These are phyloP conservation scores for Oryza rufipogon DNA, from an alignment of 176 grass and related monocot species.

Conservation along the genomic window DNA sequence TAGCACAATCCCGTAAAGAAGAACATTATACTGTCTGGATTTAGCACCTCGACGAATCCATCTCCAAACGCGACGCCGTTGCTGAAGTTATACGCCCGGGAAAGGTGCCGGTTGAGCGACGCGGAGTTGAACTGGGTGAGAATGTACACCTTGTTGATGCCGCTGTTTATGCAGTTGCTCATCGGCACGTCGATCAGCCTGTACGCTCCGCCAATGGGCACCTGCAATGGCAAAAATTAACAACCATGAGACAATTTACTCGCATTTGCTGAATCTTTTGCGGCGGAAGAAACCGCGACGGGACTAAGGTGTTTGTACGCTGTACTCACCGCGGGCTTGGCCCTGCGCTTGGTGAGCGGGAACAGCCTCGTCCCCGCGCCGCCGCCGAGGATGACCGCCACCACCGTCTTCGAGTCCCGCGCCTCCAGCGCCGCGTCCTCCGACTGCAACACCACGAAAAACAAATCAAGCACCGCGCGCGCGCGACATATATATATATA, in stretches of 20 bases:
- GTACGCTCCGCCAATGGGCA: constrained; percentile 87
- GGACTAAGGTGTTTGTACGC: background rate
- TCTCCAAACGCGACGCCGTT: constrained; percentile 66
- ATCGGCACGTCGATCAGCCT: constrained; percentile 90
- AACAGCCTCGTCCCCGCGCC: constrained; percentile 84
- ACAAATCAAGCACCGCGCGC: background rate
- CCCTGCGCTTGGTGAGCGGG: constrained; percentile 88
- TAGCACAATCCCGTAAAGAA: background rate
- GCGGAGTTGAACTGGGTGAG: constrained; percentile 95
- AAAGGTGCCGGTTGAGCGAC: constrained; percentile 84
- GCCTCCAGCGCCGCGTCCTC: constrained; percentile 49
- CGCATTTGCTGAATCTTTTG: background rate
- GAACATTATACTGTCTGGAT: background rate
- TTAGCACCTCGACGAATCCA: constrained; percentile 78
- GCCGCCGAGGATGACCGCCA: constrained; percentile 89
- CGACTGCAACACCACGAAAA: constrained; percentile 47
- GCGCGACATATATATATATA: too few relatives aligned
- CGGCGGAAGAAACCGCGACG: background rate
- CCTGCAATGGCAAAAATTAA: constrained; percentile 38
- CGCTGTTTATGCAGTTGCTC: constrained; percentile 98
- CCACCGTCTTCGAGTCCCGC: constrained; percentile 66
- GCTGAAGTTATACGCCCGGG: constrained; percentile 75
- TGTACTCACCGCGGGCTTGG: constrained; percentile 77
- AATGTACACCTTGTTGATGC: constrained; percentile 90
- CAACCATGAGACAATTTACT: background rate